These are phyloP conservation scores for Arctostaphylos glauca DNA, from an alignment of 148 eudicot species.

Conservation along the genomic window DNA sequence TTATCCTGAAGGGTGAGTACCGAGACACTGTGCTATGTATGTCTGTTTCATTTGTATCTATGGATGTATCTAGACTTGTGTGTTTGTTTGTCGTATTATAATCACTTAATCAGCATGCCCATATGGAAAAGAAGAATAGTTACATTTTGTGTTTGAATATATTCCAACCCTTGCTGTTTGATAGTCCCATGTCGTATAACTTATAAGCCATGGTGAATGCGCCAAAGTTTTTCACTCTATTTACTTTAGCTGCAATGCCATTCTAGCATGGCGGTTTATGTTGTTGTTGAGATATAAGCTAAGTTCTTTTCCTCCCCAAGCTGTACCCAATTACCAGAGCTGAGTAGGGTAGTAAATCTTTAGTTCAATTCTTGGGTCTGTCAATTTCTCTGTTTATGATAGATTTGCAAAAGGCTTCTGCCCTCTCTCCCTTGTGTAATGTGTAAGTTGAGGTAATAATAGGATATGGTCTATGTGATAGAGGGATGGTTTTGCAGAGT, in stretches of 20 bases:
- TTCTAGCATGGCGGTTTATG: neutral
- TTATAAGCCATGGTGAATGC: neutral
- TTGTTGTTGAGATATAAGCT: neutral
- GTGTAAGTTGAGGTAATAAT: no score
- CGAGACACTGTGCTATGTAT: neutral
- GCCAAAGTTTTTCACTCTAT: neutral
- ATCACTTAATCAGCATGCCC: neutral
- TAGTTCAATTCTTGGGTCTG: no score
- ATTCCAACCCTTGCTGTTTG: neutral
- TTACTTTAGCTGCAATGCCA: neutral
- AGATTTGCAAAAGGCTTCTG: no score
- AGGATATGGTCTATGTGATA: no score
- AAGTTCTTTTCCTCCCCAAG: no score
- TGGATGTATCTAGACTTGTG: neutral
- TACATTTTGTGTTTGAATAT: neutral
- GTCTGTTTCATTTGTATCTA: neutral
- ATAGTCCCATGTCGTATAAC: neutral
- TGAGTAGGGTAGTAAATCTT: no score
- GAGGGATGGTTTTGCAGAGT: neutral
- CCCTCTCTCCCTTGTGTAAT: no score
- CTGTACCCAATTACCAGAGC: no score
- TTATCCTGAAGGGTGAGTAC: slow-evolving; percentile 75
- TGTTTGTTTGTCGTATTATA: neutral
- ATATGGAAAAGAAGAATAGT: neutral
- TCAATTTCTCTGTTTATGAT: no score